Base-by-base conservation (phyloP, 1,139 yeast species). In the Meyerozyma athensensis region DNA sequence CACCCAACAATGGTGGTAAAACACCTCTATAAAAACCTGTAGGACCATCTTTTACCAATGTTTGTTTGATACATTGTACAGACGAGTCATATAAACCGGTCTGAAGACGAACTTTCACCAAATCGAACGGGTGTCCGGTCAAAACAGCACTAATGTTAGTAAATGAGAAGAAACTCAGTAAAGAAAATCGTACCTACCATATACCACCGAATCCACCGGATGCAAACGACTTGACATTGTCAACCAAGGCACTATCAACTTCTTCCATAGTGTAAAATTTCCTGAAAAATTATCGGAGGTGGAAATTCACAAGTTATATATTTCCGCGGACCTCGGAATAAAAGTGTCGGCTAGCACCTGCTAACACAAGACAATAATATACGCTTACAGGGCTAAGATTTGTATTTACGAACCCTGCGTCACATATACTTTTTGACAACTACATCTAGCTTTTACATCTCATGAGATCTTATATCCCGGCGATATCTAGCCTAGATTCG, bases 81-180 rank as follows among this genome's bases (percentile, higher is more conserved):
- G 95, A 74, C 16, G 81, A 69, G 18, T 68, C 56, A 56, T 79
- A 81, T 39, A 79, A 71, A 9, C 85, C 85, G 10, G 86, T 81
- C 58, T 92, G 98, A 46, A 92, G 76, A 48, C 97, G 77, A 22
- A 92, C 98, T 58, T 92, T 92, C 49, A 90, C 79, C 47, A 92
- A 74, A 59, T 92, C 98, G 57, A 92, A 92, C 1, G 97, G 97
- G 58, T 92, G 97, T 31, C 97, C 98, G 0, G 96, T 87, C 34
- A 89, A 59, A 20, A 89, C 96, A 4, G 96, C 95, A 59, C 90
- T 61, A 43, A 48, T 38, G 46, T 43, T 46, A 44, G 45, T 39
- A 33, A 21, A 14, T 12, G 17, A 3, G 10, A 13, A 31, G 19
- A 19, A 4, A n/a, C n/a, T 20, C 21, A 19, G 14, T 4, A n/a